phyloP scores from a whole-genome alignment of 352 stramenopile genomes.

The Pelagophyceae sp. region DNA sequence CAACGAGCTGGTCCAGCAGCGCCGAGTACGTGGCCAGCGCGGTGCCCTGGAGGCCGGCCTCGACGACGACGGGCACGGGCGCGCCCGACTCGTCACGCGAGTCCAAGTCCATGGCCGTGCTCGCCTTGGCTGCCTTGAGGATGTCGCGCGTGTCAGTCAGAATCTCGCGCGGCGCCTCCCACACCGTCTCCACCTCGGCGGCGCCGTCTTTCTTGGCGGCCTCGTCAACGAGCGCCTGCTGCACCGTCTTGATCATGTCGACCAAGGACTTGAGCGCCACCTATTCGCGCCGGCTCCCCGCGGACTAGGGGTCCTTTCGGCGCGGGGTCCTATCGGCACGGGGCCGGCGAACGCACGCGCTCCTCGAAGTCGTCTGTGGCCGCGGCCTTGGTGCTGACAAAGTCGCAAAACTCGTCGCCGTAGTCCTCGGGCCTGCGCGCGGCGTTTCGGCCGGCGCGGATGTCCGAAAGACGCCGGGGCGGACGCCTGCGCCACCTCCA shows the following conservation, averaged over 20 bases:
- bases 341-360: too few species aligned
- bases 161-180: neutral
- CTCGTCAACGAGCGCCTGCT: neutral
- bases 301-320: too few species aligned
- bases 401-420: constrained; percentile 4
- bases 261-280: constrained; percentile 7
- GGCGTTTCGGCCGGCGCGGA: too few species aligned
- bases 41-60: constrained; percentile 5
- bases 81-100: neutral
- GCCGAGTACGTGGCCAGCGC: constrained; percentile 8
- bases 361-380: constrained; percentile 11
- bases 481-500: constrained; percentile 1
- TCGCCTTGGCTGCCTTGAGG: neutral
- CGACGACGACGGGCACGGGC: neutral
- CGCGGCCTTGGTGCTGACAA: neutral
- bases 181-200: neutral
- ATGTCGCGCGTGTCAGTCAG: neutral
- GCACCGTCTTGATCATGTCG: neutral
- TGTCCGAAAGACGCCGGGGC: neutral
- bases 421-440: neutral
- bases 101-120: neutral
- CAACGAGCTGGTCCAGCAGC: neutral
- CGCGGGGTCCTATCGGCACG: too few species aligned
- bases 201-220: neutral
- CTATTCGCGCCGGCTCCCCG: too few species aligned